Evolutionary conservation across 768 basidiomycete genomes (phyloP).

Genomic region (Boletus patriciae): DNA sequence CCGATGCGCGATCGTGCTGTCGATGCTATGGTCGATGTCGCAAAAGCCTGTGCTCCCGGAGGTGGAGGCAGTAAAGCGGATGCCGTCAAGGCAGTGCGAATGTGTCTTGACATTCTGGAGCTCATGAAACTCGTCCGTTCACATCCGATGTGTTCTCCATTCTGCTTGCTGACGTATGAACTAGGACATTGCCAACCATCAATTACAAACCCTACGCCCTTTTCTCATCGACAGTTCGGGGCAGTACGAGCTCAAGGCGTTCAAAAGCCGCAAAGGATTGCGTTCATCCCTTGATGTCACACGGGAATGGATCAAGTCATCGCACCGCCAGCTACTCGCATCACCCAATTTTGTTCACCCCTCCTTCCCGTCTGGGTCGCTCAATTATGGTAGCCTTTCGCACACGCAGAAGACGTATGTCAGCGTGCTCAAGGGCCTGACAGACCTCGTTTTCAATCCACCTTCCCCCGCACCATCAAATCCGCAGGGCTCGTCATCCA

Average conservation of each 20-base stretch:
- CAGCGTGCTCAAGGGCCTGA: slow-evolving; percentile 56
- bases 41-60: slow-evolving; percentile 56
- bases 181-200: slow-evolving; percentile 96
- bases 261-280: slow-evolving; percentile 56
- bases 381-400: slow-evolving; percentile 47
- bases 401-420: slow-evolving; percentile 48
- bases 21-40: slow-evolving; percentile 77
- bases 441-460: slow-evolving; percentile 65
- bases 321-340: slow-evolving; percentile 48
- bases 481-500: slow-evolving; percentile 28
- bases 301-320: slow-evolving; percentile 62
- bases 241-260: slow-evolving; percentile 75
- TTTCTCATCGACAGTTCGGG: slow-evolving; percentile 79
- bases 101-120: slow-evolving; percentile 89
- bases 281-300: slow-evolving; percentile 52
- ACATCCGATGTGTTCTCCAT: slow-evolving; percentile 12
- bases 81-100: slow-evolving; percentile 70
- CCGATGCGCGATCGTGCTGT: slow-evolving; percentile 88
- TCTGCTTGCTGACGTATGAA: slow-evolving; percentile 21
- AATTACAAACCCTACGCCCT: slow-evolving; percentile 89
- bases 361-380: slow-evolving; percentile 40
- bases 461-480: slow-evolving; percentile 40
- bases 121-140: slow-evolving; percentile 89
- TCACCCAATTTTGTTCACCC: slow-evolving; percentile 45
- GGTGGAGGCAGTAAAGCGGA: slow-evolving; percentile 56